Evolutionary conservation across 2,329 filamentous ascomycete species (phyloP).

Genomic region (Aspergillus ustus): DNA sequence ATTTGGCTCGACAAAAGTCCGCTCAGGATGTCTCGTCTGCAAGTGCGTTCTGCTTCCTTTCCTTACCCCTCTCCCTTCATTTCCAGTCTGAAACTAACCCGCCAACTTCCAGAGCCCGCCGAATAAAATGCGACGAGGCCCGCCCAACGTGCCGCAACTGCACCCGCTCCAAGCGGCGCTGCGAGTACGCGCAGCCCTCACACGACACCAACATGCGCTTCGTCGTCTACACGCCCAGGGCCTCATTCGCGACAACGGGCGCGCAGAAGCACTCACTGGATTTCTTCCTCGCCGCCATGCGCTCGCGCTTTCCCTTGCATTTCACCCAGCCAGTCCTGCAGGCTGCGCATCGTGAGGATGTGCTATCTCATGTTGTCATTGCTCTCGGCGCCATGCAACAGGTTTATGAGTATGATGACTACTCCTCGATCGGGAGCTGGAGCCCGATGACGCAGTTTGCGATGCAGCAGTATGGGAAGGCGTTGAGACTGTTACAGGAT

Average conservation of each 20-base stretch:
- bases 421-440: slow-evolving; percentile 1
- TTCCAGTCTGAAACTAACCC: background rate
- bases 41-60: slow-evolving; percentile 9
- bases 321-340: slow-evolving; percentile 1
- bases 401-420: slow-evolving; percentile 10
- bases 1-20: slow-evolving; percentile 13
- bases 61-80: no score
- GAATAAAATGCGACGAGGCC: slow-evolving; percentile 20
- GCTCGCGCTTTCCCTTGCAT: slow-evolving; percentile 2
- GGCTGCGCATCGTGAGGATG: slow-evolving; percentile 7
- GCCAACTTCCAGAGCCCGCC: slow-evolving; percentile 7
- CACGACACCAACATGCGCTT: slow-evolving; percentile 1
- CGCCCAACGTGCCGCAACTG: slow-evolving; percentile 18
- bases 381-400: slow-evolving; percentile 13
- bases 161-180: slow-evolving; percentile 9
- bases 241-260: slow-evolving; percentile 4
- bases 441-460: slow-evolving; percentile 12
- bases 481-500: slow-evolving; percentile 7
- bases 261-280: slow-evolving; percentile 6
- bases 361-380: slow-evolving; percentile 6
- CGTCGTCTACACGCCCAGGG: slow-evolving; percentile 8
- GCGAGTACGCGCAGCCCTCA: background rate
- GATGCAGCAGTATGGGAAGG: slow-evolving; percentile 16
- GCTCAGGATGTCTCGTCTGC: slow-evolving; percentile 16
- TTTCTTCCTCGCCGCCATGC: slow-evolving; percentile 12